Evolutionary conservation across 495 filamentous ascomycete genomes (phyloP).

Genomic region (Ascobolus immersus): DNA sequence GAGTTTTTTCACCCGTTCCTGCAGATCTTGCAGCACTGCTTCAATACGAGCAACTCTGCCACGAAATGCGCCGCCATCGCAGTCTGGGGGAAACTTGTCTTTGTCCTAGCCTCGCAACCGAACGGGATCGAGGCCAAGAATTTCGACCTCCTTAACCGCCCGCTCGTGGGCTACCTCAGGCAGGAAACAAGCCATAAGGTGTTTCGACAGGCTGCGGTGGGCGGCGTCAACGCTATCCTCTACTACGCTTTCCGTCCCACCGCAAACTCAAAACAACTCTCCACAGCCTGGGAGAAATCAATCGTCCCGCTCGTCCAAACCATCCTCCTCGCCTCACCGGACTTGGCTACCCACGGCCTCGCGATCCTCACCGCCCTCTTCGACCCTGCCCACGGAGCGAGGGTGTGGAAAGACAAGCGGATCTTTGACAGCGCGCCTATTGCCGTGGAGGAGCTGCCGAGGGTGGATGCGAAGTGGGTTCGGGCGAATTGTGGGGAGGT

Average conservation of each 20-base stretch:
- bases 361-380: constrained; percentile 43
- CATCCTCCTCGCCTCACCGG: constrained; percentile 19
- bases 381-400: constrained; percentile 33
- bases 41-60: constrained; percentile 49
- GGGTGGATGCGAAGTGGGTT: constrained; percentile 70
- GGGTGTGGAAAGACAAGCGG: constrained; percentile 47
- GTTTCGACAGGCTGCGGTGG: constrained; percentile 30
- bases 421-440: constrained; percentile 32
- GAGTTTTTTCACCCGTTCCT: constrained; percentile 47
- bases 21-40: constrained; percentile 49
- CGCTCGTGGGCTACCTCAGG: constrained; percentile 43
- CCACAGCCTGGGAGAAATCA: constrained; percentile 56
- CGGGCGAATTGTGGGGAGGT: constrained; percentile 38
- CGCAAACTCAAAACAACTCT: constrained; percentile 32
- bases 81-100: constrained; percentile 67
- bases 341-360: constrained; percentile 25
- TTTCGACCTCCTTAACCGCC: constrained; percentile 39
- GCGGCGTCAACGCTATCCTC: constrained; percentile 49
- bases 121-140: neutral
- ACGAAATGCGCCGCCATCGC: constrained; percentile 52
- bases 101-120: constrained; percentile 11
- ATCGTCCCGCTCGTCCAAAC: constrained; percentile 30
- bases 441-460: constrained; percentile 44
- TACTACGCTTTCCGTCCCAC: constrained; percentile 68
- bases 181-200: constrained; percentile 34